Conservation (phyloP, 2,329 filamentous ascomycete species). For the Simplicillium sp. region DNA sequence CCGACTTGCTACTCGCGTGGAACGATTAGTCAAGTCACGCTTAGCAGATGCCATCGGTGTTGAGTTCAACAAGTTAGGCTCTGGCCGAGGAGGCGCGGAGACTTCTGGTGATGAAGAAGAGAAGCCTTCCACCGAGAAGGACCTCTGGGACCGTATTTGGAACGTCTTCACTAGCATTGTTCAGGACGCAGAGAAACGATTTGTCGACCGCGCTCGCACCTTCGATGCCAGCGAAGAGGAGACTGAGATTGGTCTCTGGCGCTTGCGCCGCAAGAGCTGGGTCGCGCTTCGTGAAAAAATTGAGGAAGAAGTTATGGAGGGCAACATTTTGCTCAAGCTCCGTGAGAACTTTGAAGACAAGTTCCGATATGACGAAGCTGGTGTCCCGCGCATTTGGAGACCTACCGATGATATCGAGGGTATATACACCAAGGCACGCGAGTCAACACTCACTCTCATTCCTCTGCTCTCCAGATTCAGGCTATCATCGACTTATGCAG, state of each 20-base stretch:
- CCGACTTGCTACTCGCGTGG: conserved; percentile 77
- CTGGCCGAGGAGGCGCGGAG: conserved; percentile 60
- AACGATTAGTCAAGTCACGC: conserved; percentile 86
- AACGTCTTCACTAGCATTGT: conserved; percentile 74
- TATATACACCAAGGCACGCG: conserved; percentile 81
- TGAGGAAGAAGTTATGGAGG: conserved; percentile 96
- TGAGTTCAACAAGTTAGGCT: conserved; percentile 93
- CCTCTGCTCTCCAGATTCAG: conserved; percentile 81
- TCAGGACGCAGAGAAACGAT: conserved; percentile 73
- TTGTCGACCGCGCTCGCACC: conserved; percentile 80
- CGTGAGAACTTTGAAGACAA: conserved; percentile 99
- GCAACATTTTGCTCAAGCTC: conserved; percentile 88
- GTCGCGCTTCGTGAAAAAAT: conserved; percentile 80
- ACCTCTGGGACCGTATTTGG: conserved; percentile 96
- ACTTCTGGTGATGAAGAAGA: conserved; percentile 68
- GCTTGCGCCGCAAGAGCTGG: conserved; percentile 90
- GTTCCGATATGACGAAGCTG: conserved; percentile 92
- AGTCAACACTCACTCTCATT: conserved; percentile 85
- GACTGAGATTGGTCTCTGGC: conserved; percentile 87
- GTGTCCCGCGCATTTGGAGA: conserved; percentile 93
- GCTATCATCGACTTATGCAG: conserved; percentile 60
- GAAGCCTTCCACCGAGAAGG: conserved; percentile 65
- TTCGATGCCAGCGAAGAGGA: conserved; percentile 90
- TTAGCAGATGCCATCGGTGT: conserved; percentile 80
- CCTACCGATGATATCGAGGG: conserved; percentile 96